These are phyloP conservation scores for Xylaria sp. DNA, from an alignment of 2,329 filamentous ascomycete genomes.

Conservation along the genomic window DNA sequence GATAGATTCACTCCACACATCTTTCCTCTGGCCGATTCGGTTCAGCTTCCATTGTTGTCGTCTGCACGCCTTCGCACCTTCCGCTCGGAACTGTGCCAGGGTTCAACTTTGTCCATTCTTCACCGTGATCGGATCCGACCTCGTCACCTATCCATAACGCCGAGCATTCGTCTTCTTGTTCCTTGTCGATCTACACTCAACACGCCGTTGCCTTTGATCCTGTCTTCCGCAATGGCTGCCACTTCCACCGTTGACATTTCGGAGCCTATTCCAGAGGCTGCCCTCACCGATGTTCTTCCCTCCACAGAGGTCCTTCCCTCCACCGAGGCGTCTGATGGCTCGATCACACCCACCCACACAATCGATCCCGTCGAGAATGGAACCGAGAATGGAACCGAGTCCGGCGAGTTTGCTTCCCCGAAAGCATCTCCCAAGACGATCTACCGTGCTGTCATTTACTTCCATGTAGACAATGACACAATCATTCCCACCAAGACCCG, in stretches of 20 bases:
- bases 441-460: constrained; percentile 1
- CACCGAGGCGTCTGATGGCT: no score
- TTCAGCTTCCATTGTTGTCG: no score
- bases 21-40: no score
- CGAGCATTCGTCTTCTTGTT: background rate
- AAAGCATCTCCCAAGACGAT: background rate
- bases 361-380: background rate
- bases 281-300: background rate
- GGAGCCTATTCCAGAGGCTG: no score
- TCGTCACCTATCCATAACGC: background rate
- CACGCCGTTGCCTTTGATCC: constrained; percentile 6
- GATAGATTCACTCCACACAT: no score
- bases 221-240: background rate
- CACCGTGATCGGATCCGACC: no score
- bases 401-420: background rate
- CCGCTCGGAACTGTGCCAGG: no score
- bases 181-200: background rate
- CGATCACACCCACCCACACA: background rate
- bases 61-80: no score
- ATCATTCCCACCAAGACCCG: constrained; percentile 1
- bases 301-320: background rate
- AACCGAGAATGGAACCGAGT: no score
- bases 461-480: constrained; percentile 16
- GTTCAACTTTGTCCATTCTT: no score
- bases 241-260: background rate